phyloP scores from a whole-genome alignment of 495 filamentous ascomycete genomes.

The Tuber borchii region DNA sequence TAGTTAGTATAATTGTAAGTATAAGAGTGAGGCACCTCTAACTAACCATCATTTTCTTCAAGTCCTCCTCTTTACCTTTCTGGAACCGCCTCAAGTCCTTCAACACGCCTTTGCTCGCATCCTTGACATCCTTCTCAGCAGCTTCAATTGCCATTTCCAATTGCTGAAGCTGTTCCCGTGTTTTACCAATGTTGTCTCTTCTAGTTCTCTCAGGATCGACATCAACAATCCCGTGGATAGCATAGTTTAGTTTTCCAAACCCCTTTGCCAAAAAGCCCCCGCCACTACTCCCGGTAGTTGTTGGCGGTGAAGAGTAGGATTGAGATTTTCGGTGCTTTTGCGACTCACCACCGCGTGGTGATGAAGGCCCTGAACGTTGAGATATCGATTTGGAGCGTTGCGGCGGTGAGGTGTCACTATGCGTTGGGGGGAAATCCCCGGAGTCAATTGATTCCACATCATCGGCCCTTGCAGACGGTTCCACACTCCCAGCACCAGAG shows the following conservation, averaged over 20 bases:
- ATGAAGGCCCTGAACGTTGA: conserved; percentile 36
- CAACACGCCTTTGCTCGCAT: conserved; percentile 77
- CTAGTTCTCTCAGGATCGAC: conserved; percentile 89
- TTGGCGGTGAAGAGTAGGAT: conserved; percentile 28
- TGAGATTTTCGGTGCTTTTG: conserved; percentile 29
- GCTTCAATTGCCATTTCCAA: conserved; percentile 84
- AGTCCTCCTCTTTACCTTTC: conserved; percentile 84
- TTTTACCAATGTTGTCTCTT: conserved; percentile 91
- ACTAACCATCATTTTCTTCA: conserved; percentile 90
- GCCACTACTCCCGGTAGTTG: conserved; percentile 21
- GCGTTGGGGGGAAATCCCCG: conserved; percentile 77
- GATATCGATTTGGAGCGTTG: conserved; percentile 44
- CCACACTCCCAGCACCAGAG: conserved; percentile 47
- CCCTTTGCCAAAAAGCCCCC: conserved; percentile 54
- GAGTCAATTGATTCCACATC: conserved; percentile 84
- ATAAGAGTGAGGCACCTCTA: conserved; percentile 9
- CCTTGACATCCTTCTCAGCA: conserved; percentile 80
- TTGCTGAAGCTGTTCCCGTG: conserved; percentile 65
- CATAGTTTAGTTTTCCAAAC: conserved; percentile 91
- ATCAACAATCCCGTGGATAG: conserved; percentile 90
- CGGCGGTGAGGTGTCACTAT: conserved; percentile 64
- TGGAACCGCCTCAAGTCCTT: conserved; percentile 90
- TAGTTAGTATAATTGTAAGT: background rate
- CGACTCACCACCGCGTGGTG: conserved; percentile 35
- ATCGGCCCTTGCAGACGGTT: conserved; percentile 45